Base-by-base conservation (phyloP, 208 protist genomes). In the Crithidia mellificae region DNA sequence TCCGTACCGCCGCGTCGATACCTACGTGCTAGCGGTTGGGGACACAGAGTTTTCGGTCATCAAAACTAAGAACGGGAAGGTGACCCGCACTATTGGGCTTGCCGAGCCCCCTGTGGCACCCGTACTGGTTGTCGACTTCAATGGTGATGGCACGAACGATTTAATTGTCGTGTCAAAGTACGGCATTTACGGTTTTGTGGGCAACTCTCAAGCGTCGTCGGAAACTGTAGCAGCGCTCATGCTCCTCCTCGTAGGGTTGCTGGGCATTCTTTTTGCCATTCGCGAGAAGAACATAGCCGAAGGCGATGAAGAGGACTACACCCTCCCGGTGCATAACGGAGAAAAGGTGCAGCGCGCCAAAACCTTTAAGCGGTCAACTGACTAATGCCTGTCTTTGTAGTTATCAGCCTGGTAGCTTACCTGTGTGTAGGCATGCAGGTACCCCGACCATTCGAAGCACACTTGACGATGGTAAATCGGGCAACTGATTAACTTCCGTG, bases 71-170 rank as follows among this genome's bases (percentile, higher is more conserved):
- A 89, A 67, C 34, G 93, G 93, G 12, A 76, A 78, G 51, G 77
- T 96, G 11, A 68, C 87, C 34, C 77, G 77, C 59, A 76, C 65
- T n/a, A 69, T 95, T 29, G 38, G 51, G 47, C 66, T 97, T 39
- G 62, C 68, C 15, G 44, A 78, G 39, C 62, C 85, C 2, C 81
- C 88, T 6, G 75, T 94, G 17, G 89, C 85, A 19, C 91, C 91
- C 30, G 75, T 88, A 8, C 74, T 96, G 22, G 79, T 96, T 14
- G 75, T 74, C 19, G 93, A 97, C 66, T 88, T 97, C 64, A 95
- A 94, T 58, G 88, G 88, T 9, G 93, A 97, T 67, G 84, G 85
- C 29, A 88, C 85, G 19, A 92, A 91, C 47, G 93, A 97, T 64
- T 63, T 97, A 30, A 84, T 97, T n/a, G 62, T 96, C 38, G 65